phyloP scores from a whole-genome alignment of 2,329 filamentous ascomycete genomes.

The Chaetomium olivaceum region DNA sequence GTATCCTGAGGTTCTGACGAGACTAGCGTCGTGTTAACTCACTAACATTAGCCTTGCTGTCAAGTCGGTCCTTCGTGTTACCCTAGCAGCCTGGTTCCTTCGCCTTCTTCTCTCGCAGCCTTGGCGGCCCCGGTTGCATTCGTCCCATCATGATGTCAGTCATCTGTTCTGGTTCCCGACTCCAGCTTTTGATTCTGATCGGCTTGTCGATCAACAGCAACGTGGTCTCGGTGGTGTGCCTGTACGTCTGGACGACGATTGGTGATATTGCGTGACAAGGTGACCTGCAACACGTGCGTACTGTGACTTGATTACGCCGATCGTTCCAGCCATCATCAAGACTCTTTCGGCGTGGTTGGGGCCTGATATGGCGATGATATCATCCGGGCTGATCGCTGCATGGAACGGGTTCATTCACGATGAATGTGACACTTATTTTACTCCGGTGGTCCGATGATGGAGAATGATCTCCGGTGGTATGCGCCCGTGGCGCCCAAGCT shows the following conservation, averaged over 20 bases:
- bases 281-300: conserved; percentile 1
- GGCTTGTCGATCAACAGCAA: conserved; percentile 3
- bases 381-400: neutral
- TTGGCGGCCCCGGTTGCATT: conserved; percentile 8
- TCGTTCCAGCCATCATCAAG: neutral
- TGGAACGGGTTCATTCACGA: neutral
- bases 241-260: neutral
- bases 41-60: conserved; percentile 2
- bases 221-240: neutral
- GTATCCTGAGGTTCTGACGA: conserved; percentile 16
- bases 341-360: neutral
- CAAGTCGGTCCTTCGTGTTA: conserved; percentile 5
- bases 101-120: neutral
- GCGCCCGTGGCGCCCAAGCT: neutral
- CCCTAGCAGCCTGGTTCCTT: neutral
- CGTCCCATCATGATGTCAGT: conserved; percentile 13
- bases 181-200: conserved; percentile 1
- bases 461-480: neutral
- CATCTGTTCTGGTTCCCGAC: neutral
- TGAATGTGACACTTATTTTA: neutral
- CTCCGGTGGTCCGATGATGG: neutral
- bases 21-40: neutral
- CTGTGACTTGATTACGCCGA: neutral
- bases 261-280: neutral
- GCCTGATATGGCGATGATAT: neutral